Evolutionary conservation across 2,329 filamentous ascomycete species (phyloP).

Genomic region (Penicillium glabrum): DNA sequence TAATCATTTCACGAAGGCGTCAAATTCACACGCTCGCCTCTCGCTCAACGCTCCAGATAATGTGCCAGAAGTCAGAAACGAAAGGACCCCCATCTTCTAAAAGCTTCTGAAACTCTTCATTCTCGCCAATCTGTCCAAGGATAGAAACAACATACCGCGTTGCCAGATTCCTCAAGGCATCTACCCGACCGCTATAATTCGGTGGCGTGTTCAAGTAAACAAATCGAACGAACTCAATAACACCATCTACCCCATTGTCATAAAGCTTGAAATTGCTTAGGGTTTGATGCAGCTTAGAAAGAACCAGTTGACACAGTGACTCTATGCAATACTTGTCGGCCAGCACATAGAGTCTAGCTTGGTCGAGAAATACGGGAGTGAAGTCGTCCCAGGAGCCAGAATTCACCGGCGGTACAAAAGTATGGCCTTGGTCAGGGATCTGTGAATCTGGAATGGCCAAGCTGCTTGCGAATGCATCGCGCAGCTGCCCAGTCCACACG

Average conservation of each 20-base stretch:
- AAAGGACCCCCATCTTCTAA: slow-evolving; percentile 20
- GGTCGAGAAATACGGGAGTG: not conserved
- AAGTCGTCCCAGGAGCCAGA: not conserved
- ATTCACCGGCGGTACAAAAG: not conserved
- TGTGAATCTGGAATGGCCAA: not conserved
- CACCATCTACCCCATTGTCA: not conserved
- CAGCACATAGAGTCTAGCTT: not conserved
- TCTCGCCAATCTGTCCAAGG: slow-evolving; percentile 15
- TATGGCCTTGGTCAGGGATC: not conserved
- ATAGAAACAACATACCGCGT: slow-evolving; percentile 16
- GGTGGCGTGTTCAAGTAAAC: not conserved
- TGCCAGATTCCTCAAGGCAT: not conserved
- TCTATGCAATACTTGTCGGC: not conserved
- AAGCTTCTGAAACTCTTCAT: slow-evolving; percentile 11
- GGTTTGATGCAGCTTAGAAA: not conserved
- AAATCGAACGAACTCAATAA: not conserved
- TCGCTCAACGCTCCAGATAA: not conserved
- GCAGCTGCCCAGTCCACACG: not conserved
- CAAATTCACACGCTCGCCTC: no score
- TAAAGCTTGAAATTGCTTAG: not conserved
- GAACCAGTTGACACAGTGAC: not conserved
- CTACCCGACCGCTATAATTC: not conserved
- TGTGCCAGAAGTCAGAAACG: slow-evolving; percentile 10
- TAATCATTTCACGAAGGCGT: no score
- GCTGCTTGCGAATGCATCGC: not conserved